phyloP scores from a whole-genome alignment of 2,329 filamentous ascomycete species.

The Iodosphaeria phyllophila region DNA sequence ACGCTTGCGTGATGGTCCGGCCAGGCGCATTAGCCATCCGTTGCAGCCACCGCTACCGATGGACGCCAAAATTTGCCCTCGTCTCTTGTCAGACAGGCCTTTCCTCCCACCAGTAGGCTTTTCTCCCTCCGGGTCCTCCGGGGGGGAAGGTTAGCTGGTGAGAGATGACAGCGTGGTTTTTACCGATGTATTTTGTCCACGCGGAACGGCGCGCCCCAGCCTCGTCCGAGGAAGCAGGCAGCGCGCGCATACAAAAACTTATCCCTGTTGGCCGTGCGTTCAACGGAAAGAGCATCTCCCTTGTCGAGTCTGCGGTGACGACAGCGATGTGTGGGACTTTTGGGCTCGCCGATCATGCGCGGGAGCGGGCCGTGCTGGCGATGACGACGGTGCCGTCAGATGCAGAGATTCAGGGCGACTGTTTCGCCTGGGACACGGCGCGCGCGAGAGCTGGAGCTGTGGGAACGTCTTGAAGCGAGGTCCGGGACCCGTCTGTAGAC shows the following conservation, averaged over 20 bases:
- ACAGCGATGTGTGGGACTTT: no score
- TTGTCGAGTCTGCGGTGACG: constrained; percentile 7
- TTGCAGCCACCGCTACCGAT: constrained; percentile 20
- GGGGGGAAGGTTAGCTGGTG: constrained; percentile 19
- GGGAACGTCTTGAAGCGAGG: constrained; percentile 11
- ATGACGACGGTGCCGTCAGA: no score
- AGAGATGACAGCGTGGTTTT: constrained; percentile 64
- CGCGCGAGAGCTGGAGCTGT: constrained; percentile 6
- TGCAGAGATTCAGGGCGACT: constrained; percentile 3
- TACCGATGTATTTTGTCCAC: constrained; percentile 90
- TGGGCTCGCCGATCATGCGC: constrained; percentile 12
- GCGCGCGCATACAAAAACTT: constrained; percentile 58
- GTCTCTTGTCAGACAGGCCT: no score
- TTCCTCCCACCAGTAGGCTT: no score
- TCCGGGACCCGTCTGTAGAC: constrained; percentile 80
- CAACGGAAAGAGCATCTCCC: constrained; percentile 50
- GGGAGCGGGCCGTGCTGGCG: constrained; percentile 7
- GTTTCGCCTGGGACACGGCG: constrained; percentile 5
- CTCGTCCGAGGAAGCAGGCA: no score
- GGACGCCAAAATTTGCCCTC: constrained; percentile 31
- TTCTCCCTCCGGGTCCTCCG: constrained; percentile 24
- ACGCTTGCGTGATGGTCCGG: constrained; percentile 27
- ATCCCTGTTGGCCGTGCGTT: constrained; percentile 72
- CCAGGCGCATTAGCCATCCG: constrained; percentile 37
- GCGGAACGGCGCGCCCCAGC: constrained; percentile 48